phyloP scores from a whole-genome alignment of 306 rosid genomes.

The Medicago ruthenica region DNA sequence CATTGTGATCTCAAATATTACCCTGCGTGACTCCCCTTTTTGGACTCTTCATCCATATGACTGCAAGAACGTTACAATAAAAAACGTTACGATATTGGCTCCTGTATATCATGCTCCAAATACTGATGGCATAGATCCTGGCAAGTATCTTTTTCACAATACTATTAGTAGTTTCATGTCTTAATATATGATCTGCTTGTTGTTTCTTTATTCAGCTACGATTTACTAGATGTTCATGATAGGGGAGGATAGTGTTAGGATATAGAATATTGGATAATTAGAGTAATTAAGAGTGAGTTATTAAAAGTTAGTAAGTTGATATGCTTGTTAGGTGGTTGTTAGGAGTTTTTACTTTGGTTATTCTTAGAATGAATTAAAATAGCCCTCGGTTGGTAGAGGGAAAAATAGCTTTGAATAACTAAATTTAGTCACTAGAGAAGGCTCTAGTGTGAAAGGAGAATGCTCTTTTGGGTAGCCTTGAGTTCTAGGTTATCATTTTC shows the following conservation, averaged over 20 bases:
- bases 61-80: constrained; percentile 85
- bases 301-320: no score
- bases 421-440: no score
- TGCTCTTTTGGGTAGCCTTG: no score
- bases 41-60: constrained; percentile 99
- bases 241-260: not conserved
- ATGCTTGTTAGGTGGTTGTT: no score
- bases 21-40: constrained; percentile 89
- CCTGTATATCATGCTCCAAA: constrained; percentile 83
- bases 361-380: no score
- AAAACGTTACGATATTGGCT: constrained; percentile 84
- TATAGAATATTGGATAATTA: no score
- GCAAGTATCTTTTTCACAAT: constrained; percentile 46
- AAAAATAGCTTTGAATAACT: no score
- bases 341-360: no score
- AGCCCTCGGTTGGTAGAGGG: no score
- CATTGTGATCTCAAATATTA: constrained; percentile 77
- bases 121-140: constrained; percentile 98
- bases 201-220: not conserved
- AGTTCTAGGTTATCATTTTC: no score
- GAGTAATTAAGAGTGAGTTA: no score
- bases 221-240: constrained; percentile 3
- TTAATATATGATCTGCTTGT: constrained; percentile 21
- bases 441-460: no score
- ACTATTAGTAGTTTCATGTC: not conserved